Evolutionary conservation across 495 filamentous ascomycete genomes (phyloP).

Genomic region (Xylaria telfairii): DNA sequence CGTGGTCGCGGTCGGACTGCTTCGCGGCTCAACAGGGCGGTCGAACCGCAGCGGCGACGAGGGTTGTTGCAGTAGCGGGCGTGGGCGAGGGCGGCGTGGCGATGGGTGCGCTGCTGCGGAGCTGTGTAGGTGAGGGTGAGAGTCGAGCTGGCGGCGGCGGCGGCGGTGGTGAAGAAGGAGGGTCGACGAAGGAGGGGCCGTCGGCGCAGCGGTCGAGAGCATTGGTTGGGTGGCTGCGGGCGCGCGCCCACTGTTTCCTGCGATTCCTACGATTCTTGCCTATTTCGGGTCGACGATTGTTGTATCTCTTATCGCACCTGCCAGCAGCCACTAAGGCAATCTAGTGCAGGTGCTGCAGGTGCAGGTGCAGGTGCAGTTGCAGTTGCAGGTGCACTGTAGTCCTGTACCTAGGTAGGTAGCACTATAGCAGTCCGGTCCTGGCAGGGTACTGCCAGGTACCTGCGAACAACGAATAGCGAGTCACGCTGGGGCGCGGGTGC

Average conservation of each 20-base stretch:
- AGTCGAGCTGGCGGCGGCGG: slow-evolving; percentile 23
- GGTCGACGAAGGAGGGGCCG: slow-evolving; percentile 27
- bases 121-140: slow-evolving; percentile 25
- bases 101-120: slow-evolving; percentile 16
- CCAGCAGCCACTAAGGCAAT: not conserved
- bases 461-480: not conserved
- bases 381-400: not conserved
- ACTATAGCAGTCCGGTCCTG: not conserved
- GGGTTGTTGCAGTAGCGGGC: slow-evolving; percentile 8
- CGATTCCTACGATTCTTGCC: slow-evolving; percentile 5
- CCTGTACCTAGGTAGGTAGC: no score
- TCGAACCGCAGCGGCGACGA: slow-evolving; percentile 26
- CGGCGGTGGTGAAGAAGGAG: slow-evolving; percentile 26
- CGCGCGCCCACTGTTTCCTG: slow-evolving; percentile 20
- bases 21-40: slow-evolving; percentile 26
- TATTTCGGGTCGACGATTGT: not conserved
- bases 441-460: slow-evolving; percentile 7
- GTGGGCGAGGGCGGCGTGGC: slow-evolving; percentile 4
- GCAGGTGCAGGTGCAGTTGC: not conserved
- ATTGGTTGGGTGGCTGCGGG: slow-evolving; percentile 25
- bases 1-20: slow-evolving; percentile 30
- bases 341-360: not conserved
- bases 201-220: slow-evolving; percentile 25
- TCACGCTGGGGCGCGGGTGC: not conserved
- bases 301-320: slow-evolving; percentile 14